phyloP scores from a whole-genome alignment of 495 filamentous ascomycete genomes.

The Thermochaetoides thermophila region DNA sequence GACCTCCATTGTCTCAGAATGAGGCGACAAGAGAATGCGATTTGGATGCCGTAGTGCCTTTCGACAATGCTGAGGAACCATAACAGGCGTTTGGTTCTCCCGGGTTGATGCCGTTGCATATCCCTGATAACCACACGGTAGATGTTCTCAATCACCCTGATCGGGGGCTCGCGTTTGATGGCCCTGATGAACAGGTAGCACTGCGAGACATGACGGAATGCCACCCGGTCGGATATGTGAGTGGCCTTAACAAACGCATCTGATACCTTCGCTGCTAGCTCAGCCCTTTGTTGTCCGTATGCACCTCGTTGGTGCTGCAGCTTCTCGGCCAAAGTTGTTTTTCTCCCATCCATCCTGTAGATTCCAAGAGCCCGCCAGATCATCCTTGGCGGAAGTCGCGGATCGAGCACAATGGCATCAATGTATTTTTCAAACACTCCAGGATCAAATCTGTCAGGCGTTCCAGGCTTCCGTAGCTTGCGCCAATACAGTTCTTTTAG shows the following conservation, averaged over 20 bases:
- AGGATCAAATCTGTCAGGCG: constrained; percentile 7
- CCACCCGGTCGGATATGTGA: constrained; percentile 18
- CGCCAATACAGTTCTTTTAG: constrained; percentile 11
- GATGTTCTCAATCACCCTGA: constrained; percentile 19
- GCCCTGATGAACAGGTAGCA: constrained; percentile 21
- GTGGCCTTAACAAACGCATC: constrained; percentile 19
- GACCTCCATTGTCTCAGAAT: constrained; percentile 16
- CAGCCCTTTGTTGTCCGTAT: constrained; percentile 5
- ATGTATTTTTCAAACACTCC: constrained; percentile 6
- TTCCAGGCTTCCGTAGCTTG: constrained; percentile 1
- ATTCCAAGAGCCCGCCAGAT: constrained; percentile 17
- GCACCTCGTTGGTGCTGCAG: constrained; percentile 4
- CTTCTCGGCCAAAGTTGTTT: not conserved
- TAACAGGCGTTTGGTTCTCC: constrained; percentile 21
- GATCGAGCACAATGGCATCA: constrained; percentile 12
- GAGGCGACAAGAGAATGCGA: constrained; percentile 10
- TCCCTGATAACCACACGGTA: constrained; percentile 24
- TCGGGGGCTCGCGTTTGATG: constrained; percentile 9
- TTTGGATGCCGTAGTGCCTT: constrained; percentile 15
- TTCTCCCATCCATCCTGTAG: constrained; percentile 2
- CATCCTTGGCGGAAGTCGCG: constrained; percentile 4
- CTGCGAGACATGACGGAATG: constrained; percentile 24
- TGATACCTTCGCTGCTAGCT: constrained; percentile 18
- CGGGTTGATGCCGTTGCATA: constrained; percentile 19
- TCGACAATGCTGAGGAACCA: constrained; percentile 25